Evolutionary conservation across 768 basidiomycete species (phyloP).

Genomic region (Rhizopogon vulgaris): DNA sequence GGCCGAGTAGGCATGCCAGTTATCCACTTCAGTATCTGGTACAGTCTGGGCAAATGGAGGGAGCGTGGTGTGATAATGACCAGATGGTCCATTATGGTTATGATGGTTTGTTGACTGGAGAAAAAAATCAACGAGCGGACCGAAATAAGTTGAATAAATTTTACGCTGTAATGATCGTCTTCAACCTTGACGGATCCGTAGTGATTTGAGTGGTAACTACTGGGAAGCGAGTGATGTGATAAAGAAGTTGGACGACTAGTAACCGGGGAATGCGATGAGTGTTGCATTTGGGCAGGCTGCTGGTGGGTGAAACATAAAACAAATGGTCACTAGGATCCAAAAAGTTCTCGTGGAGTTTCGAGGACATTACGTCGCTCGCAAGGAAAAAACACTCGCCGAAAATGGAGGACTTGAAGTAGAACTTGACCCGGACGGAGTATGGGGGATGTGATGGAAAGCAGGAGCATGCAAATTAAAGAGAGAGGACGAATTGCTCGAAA

Average conservation of each 20-base stretch:
- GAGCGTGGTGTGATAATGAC: constrained; percentile 37
- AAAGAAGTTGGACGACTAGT: constrained; percentile 41
- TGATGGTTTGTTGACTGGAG: constrained; percentile 29
- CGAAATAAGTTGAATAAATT: constrained; percentile 14
- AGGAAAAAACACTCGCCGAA: constrained; percentile 73
- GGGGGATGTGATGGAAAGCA: constrained; percentile 56
- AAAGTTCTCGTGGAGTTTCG: constrained; percentile 29
- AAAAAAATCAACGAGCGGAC: not conserved
- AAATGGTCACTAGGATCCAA: constrained; percentile 53
- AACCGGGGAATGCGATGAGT: constrained; percentile 42
- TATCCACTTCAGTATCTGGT: constrained; percentile 42
- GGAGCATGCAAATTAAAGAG: constrained; percentile 50
- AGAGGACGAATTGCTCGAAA: constrained; percentile 32
- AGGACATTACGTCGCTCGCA: constrained; percentile 22
- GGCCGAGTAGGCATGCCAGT: constrained; percentile 61
- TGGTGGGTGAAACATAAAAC: constrained; percentile 34
- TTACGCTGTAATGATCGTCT: constrained; percentile 55
- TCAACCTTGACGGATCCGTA: constrained; percentile 61
- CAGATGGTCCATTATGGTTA: constrained; percentile 27
- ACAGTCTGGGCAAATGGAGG: constrained; percentile 42
- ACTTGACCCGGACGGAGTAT: constrained; percentile 68
- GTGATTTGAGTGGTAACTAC: constrained; percentile 39
- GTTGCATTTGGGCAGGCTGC: constrained; percentile 68
- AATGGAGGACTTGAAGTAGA: constrained; percentile 75
- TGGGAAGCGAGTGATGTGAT: constrained; percentile 33